These are phyloP conservation scores for Verticillium zaregamsianum DNA, from an alignment of 2,329 filamentous ascomycete genomes.

Conservation along the genomic window DNA sequence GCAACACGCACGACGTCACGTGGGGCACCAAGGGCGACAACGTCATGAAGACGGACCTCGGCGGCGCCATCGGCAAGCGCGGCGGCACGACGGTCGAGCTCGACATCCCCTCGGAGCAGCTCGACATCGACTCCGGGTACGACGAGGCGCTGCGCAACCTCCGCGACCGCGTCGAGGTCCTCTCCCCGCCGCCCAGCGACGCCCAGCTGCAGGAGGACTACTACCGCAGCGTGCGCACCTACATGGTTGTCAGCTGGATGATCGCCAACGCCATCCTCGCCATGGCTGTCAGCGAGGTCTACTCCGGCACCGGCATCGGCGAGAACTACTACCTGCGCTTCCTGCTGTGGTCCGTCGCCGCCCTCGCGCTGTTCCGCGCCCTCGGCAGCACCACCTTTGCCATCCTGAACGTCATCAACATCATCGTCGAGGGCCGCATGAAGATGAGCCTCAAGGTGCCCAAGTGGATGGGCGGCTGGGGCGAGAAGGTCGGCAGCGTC, in stretches of 20 bases:
- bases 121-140: slow-evolving; percentile 97
- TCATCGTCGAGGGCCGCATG: slow-evolving; percentile 80
- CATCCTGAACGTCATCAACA: slow-evolving; percentile 78
- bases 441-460: slow-evolving; percentile 52
- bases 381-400: slow-evolving; percentile 78
- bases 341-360: slow-evolving; percentile 88
- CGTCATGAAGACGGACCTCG: slow-evolving; percentile 86
- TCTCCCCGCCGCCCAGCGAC: slow-evolving; percentile 58
- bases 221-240: slow-evolving; percentile 94
- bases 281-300: slow-evolving; percentile 89
- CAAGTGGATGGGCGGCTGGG: slow-evolving; percentile 43
- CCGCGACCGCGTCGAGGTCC: slow-evolving; percentile 84
- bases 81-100: slow-evolving; percentile 73
- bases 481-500: slow-evolving; percentile 34
- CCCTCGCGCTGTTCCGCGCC: slow-evolving; percentile 81
- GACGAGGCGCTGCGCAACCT: slow-evolving; percentile 96
- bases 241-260: slow-evolving; percentile 97
- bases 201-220: slow-evolving; percentile 94
- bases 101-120: slow-evolving; percentile 96
- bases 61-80: slow-evolving; percentile 74
- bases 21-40: slow-evolving; percentile 99
- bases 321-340: slow-evolving; percentile 89
- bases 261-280: slow-evolving; percentile 85
- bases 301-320: slow-evolving; percentile 65
- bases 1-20: slow-evolving; percentile 95